Base-by-base conservation (phyloP, 2,329 filamentous ascomycete species). In the Verticillium isaacii region DNA sequence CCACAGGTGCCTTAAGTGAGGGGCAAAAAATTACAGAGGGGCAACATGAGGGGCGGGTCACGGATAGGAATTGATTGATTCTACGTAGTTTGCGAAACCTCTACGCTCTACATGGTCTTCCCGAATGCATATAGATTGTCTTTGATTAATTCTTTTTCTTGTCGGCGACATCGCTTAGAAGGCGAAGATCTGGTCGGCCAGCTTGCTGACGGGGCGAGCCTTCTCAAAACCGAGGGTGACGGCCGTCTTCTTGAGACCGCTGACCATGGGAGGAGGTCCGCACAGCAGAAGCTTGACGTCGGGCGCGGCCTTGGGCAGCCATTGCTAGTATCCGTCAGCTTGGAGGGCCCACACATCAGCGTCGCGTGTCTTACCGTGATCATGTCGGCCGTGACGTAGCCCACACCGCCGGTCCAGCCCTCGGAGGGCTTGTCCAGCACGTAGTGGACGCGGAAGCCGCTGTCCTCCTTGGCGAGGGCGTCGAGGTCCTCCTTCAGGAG, bases 181-280 rank as follows among this genome's bases (percentile, higher is more conserved):
- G 73, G 92, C 93, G 81, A 99, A 99, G 68, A 99, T 92, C 78
- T 98, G 95, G 77, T 99, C 95, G 74, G 94, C 91, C 60, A 98
- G 88, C 86, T 98, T 98, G 88, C 93, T 97, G 71, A 98, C 93
- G 55, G 94, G 92, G 64, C 89, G 87, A 52, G 95, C 91, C 85
- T 98, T 98, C 73, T 91, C 85, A 82, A 90, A 99, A 62, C 95
- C 95, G 23, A 98, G 84, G 66, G 86, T 84, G 79, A 96, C 92
- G 58, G 93, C 89, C 7, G 92, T 86, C 85, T 98, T 98, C 90
- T 99, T 99, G 82, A 98, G 89, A 59, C 93, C 94, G 71, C 90
- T 91, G 66, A 98, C 85, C 95, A 99, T 99, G 58, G 95, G 95
- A 62, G 95, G 95, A 62, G 95, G 95, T 61, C 95, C 95, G 74